These are phyloP conservation scores for Aegilops longissima DNA, from an alignment of 176 grass and related monocot genomes.

Conservation along the genomic window DNA sequence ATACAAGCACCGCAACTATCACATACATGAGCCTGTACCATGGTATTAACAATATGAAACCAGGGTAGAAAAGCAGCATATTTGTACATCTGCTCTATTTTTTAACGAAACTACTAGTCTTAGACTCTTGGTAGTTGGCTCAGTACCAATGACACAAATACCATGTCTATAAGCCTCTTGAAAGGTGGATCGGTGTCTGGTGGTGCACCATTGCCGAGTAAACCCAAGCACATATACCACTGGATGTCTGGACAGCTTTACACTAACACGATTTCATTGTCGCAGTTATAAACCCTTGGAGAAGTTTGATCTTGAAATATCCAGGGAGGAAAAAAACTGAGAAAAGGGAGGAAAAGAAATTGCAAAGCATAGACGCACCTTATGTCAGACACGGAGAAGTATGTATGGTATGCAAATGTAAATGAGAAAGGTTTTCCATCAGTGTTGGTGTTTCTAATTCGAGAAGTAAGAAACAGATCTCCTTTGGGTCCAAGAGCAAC, in stretches of 20 bases:
- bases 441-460: constrained; percentile 74
- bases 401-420: constrained; percentile 86
- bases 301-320: constrained; percentile 21
- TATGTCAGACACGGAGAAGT: constrained; percentile 80
- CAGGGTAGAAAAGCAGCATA: not conserved
- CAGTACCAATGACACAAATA: not conserved
- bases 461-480: constrained; percentile 73
- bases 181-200: not conserved
- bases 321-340: not conserved
- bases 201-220: not conserved
- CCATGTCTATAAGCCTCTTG: not conserved
- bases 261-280: not conserved
- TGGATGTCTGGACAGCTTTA: not conserved
- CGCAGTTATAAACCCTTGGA: not conserved
- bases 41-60: constrained; percentile 25
- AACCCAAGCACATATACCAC: constrained; percentile 13
- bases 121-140: not conserved
- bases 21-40: not conserved
- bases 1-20: not conserved
- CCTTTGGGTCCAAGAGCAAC: constrained; percentile 76
- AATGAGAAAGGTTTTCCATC: constrained; percentile 85
- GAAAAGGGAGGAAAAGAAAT: constrained; percentile 28
- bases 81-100: not conserved
- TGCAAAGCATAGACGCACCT: constrained; percentile 8
- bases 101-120: not conserved